phyloP scores from a whole-genome alignment of 1,284 basidiomycete species.

The Phylloporus gajari region DNA sequence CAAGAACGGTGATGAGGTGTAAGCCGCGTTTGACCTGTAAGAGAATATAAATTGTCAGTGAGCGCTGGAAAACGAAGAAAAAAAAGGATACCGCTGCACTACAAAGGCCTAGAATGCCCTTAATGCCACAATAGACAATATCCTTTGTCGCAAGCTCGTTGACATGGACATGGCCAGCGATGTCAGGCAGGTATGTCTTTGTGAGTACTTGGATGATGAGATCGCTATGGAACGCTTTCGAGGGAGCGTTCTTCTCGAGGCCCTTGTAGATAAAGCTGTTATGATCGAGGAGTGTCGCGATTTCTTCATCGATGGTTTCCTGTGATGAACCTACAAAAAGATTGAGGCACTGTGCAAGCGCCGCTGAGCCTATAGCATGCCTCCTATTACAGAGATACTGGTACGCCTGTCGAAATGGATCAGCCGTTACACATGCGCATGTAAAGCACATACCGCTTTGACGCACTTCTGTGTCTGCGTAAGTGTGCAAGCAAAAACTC shows the following conservation, averaged over 20 bases:
- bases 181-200: background rate
- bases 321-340: background rate
- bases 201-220: background rate
- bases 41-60: background rate
- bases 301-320: too few species aligned
- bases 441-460: too few species aligned
- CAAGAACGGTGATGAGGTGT: background rate
- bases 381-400: constrained; percentile 7
- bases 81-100: background rate
- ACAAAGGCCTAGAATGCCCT: background rate
- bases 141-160: background rate
- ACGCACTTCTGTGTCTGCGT: too few species aligned
- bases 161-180: background rate
- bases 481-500: too few species aligned
- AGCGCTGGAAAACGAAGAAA: background rate
- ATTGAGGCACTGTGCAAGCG: background rate
- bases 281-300: too few species aligned
- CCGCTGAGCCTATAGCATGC: constrained; percentile 7
- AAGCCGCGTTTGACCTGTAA: background rate
- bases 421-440: background rate
- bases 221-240: background rate
- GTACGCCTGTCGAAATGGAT: constrained; percentile 1
- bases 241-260: background rate
- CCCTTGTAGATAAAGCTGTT: background rate
- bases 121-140: background rate